Conservation (phyloP, 768 basidiomycete genomes). For the Mycena chlorophos region DNA sequence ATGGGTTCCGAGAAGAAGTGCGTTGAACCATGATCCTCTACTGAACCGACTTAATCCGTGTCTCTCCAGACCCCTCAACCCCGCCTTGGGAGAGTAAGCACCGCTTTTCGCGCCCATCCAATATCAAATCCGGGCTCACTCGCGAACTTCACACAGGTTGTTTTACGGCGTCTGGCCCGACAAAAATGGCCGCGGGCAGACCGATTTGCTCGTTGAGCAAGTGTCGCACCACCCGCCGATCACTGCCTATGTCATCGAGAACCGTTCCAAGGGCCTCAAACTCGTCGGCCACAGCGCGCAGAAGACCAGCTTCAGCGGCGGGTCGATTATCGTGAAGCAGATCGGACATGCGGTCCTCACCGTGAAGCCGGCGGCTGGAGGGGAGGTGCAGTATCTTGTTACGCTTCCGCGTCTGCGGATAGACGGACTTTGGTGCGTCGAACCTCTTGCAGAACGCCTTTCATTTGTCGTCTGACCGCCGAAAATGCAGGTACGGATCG, state of each 20-base stretch:
- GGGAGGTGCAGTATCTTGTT: conserved; percentile 68
- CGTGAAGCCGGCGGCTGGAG: conserved; percentile 55
- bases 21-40: conserved; percentile 28
- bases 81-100: conserved; percentile 87
- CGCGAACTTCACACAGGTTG: conserved; percentile 51
- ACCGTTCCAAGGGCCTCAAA: conserved; percentile 70
- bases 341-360: conserved; percentile 90
- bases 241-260: conserved; percentile 86
- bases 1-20: conserved; percentile 98
- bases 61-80: conserved; percentile 80
- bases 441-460: background rate
- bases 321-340: conserved; percentile 86
- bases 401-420: conserved; percentile 91
- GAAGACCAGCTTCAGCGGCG: conserved; percentile 88
- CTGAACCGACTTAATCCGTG: background rate
- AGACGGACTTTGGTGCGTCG: conserved; percentile 79
- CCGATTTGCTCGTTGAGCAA: conserved; percentile 85
- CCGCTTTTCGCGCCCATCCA: background rate
- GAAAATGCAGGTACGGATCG: conserved; percentile 58
- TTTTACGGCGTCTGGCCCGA: conserved; percentile 93
- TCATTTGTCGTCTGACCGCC: background rate
- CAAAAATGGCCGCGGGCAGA: conserved; percentile 70
- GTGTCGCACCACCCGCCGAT: conserved; percentile 95
- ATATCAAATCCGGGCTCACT: conserved; percentile 1
- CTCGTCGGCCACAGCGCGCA: conserved; percentile 90